A percentile compares a stretch with the other conserved stretches of the same genome.
phyloP scores from a whole-genome alignment of 768 basidiomycete genomes.

The Mycena haematopus region DNA sequence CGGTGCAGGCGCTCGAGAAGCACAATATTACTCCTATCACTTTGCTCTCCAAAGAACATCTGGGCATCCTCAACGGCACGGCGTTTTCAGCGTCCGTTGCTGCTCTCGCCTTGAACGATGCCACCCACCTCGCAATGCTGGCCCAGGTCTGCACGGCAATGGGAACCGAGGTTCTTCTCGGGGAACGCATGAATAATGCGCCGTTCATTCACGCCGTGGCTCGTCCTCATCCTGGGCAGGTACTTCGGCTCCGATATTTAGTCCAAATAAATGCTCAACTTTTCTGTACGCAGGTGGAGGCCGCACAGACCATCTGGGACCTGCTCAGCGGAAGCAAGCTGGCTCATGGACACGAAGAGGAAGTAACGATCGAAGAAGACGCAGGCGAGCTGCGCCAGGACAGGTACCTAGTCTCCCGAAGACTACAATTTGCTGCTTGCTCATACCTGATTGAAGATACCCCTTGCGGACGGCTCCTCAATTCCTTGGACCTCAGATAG shows the following conservation, averaged over 20 bases:
- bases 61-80: conserved; percentile 85
- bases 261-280: background rate
- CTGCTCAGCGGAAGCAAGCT: conserved; percentile 75
- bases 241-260: conserved; percentile 11
- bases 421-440: no score
- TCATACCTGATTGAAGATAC: conserved; percentile 32
- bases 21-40: conserved; percentile 70
- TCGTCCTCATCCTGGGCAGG: conserved; percentile 86
- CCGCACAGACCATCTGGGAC: conserved; percentile 69
- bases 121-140: conserved; percentile 69
- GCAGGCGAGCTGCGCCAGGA: conserved; percentile 80
- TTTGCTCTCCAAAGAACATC: conserved; percentile 79
- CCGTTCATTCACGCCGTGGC: conserved; percentile 79
- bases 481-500: conserved; percentile 86
- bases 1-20: conserved; percentile 60
- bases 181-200: conserved; percentile 72
- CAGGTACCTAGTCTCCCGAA: conserved; percentile 45
- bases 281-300: conserved; percentile 56
- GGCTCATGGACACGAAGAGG: conserved; percentile 66
- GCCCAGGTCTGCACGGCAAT: conserved; percentile 81
- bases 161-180: conserved; percentile 82
- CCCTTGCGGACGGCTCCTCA: conserved; percentile 79
- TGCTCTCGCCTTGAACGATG: conserved; percentile 73
- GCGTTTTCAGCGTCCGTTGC: conserved; percentile 83
- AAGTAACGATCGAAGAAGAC: conserved; percentile 76